A percentile compares a stretch with the other conserved stretches of the same genome.
phyloP scores from a whole-genome alignment of 257 asterid species.

The Solanum neorickii region DNA sequence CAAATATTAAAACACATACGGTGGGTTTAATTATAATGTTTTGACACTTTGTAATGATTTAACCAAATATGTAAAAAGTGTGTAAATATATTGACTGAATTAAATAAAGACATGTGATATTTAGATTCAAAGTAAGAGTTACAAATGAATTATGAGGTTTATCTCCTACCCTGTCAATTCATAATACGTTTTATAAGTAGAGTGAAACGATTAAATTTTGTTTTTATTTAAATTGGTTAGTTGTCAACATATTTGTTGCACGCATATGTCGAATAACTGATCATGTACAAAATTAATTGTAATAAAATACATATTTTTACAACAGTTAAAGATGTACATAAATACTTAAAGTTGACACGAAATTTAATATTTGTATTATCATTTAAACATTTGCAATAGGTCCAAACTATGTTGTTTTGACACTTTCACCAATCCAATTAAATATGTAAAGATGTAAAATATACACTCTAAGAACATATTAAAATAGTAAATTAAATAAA shows the following conservation, averaged over 20 bases:
- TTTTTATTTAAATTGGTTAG: too few relatives aligned
- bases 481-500: not conserved
- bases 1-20: not conserved
- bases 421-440: not conserved
- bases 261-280: not conserved
- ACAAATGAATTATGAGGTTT: too few relatives aligned
- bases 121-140: too few relatives aligned
- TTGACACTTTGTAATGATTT: not conserved
- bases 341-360: accelerated
- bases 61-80: not conserved
- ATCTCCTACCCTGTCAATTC: not conserved
- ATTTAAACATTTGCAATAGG: not conserved
- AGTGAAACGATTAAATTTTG: not conserved
- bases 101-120: not conserved
- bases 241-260: not conserved
- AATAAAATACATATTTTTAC: not conserved
- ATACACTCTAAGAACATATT: too few relatives aligned
- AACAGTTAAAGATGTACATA: not conserved
- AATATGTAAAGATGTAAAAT: not conserved
- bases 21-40: not conserved
- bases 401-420: not conserved
- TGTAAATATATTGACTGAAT: not conserved
- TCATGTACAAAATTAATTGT: not conserved
- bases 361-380: not conserved
- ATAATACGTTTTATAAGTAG: not conserved